Base-by-base conservation (phyloP, 2,329 filamentous ascomycete genomes). In the Penicillium paneum region DNA sequence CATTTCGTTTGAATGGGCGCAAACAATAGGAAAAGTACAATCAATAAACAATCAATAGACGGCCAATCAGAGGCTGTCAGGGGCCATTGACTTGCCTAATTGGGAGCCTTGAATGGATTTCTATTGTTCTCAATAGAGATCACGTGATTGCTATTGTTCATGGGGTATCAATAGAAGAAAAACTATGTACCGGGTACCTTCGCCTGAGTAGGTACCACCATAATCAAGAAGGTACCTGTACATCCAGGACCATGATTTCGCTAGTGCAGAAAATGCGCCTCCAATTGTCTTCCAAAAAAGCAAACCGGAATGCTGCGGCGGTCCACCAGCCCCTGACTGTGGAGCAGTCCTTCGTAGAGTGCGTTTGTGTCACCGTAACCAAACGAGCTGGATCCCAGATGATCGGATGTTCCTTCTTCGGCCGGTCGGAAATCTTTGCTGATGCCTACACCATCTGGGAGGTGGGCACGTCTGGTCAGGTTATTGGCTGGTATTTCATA, bases 211-310 rank as follows among this genome's bases (percentile, higher is more conserved):
- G 26, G 26, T 5, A 17, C 8, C 2, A 3, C 26, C n/a, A 13
- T 34, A 44, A 10, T 29, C 3, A 17, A 44, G 3, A 8, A 49
- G 24, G 46, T 54, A 24, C 39, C 40, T 39, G 8, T 44, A 54
- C 46, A 39, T 47, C 11, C 2, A 24, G 29, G 15, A 12, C 28
- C 36, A 34, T 39, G 28, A 19, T 38, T 21, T 47, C 42, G 38
- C 55, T 54, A 61, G 42, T 47, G 54, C 36, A 58, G 42, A 48
- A 52, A 48, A 49, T 62, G 54, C 36, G 56, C 17, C 54, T 58
- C 55, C 57, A 67, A 47, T 41, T 59, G 56, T 56, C 57, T 43
- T 50, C 58, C 49, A 42, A 62, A 54, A 61, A 64, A 59, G 52
- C 64, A 68, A 44, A 59, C 56, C 35, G 64, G 57, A 26, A 60